phyloP scores from a whole-genome alignment of 2,329 filamentous ascomycete species.

The Colletotrichum musae region DNA sequence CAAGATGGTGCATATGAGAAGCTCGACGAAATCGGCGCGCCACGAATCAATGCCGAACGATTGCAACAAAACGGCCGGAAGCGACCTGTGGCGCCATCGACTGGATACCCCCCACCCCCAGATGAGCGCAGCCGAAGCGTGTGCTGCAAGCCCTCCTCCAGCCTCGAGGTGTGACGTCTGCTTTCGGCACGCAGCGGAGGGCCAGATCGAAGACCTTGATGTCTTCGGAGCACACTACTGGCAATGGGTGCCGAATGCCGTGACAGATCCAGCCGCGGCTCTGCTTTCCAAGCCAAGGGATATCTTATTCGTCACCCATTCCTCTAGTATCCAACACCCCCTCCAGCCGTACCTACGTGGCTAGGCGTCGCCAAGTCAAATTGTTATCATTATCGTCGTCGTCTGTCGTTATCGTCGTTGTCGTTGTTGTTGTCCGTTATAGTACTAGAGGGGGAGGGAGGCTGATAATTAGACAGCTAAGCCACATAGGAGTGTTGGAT shows the following conservation, averaged over 20 bases:
- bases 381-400: no score
- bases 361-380: no score
- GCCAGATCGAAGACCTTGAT: neutral
- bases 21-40: neutral
- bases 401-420: no score
- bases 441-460: no score
- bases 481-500: no score
- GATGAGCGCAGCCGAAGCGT: neutral
- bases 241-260: neutral
- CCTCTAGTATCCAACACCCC: no score
- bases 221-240: neutral
- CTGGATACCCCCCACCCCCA: neutral
- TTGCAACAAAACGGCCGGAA: constrained; percentile 4
- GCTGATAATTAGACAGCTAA: no score
- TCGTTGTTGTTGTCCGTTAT: no score
- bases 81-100: constrained; percentile 7
- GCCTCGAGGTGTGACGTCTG: neutral
- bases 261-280: neutral
- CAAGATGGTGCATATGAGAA: neutral
- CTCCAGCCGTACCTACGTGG: no score
- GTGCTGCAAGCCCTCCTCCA: neutral
- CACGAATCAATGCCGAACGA: constrained; percentile 15
- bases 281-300: no score
- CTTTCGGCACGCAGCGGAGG: constrained; percentile 9
- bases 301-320: no score